A percentile compares a stretch with the other conserved stretches of the same genome.
Conservation (phyloP, 768 basidiomycete species). For the Termitomyces sp. region DNA sequence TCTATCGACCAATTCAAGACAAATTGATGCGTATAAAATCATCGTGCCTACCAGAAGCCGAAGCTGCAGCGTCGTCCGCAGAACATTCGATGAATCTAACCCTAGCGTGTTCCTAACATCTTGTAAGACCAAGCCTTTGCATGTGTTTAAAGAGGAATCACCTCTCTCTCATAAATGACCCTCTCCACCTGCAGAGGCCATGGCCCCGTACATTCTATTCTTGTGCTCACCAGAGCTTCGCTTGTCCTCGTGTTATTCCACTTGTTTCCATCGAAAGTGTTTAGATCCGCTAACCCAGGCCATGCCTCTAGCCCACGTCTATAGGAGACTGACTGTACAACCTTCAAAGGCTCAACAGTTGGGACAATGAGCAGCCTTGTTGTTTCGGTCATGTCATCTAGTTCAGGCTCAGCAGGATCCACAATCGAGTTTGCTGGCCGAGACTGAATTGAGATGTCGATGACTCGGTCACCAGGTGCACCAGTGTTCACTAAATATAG, state of each 20-base stretch:
- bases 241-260: slow-evolving; percentile 48
- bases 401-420: slow-evolving; percentile 18
- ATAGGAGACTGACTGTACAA: slow-evolving; percentile 51
- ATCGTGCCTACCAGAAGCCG: slow-evolving; percentile 38
- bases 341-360: slow-evolving; percentile 55
- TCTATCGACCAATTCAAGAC: slow-evolving; percentile 29
- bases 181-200: slow-evolving; percentile 50
- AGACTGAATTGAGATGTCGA: slow-evolving; percentile 81
- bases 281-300: slow-evolving; percentile 46
- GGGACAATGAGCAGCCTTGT: slow-evolving; percentile 64
- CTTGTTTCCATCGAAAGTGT: slow-evolving; percentile 44
- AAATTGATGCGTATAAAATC: background rate
- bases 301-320: slow-evolving; percentile 32
- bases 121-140: background rate
- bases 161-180: slow-evolving; percentile 42
- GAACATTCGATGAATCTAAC: slow-evolving; percentile 49
- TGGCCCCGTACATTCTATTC: slow-evolving; percentile 48
- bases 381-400: slow-evolving; percentile 46
- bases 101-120: slow-evolving; percentile 33
- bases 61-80: slow-evolving; percentile 38
- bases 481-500: slow-evolving; percentile 59
- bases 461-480: slow-evolving; percentile 58
- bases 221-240: slow-evolving; percentile 51
- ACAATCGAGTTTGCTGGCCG: slow-evolving; percentile 27
- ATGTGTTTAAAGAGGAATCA: slow-evolving; percentile 15